phyloP scores from a whole-genome alignment of 768 basidiomycete genomes.

The Tulasnella sp. region DNA sequence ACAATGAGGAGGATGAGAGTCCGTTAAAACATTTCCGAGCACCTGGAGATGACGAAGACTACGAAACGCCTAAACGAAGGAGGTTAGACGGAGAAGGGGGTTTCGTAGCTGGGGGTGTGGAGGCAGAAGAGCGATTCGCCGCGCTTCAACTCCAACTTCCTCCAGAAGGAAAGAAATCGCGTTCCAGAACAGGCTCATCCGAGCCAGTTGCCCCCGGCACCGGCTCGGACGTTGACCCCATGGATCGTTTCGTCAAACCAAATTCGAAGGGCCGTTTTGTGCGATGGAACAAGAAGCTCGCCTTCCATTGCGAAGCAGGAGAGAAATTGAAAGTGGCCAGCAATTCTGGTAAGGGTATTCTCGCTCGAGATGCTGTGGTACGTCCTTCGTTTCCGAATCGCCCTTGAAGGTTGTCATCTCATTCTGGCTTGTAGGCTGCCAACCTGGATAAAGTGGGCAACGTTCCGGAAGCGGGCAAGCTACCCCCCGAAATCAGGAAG shows the following conservation, averaged over 20 bases:
- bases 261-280: conserved; percentile 24
- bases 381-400: background rate
- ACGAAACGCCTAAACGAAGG: conserved; percentile 55
- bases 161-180: background rate
- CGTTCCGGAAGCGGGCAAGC: conserved; percentile 15
- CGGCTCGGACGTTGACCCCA: background rate
- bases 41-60: conserved; percentile 79
- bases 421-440: background rate
- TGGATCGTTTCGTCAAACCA: conserved; percentile 19
- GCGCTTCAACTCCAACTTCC: background rate
- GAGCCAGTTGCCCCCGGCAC: background rate
- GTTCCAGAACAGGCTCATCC: background rate
- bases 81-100: conserved; percentile 10
- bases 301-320: conserved; percentile 17
- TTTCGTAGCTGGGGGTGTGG: background rate
- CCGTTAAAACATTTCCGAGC: conserved; percentile 51
- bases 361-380: conserved; percentile 13
- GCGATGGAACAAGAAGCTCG: conserved; percentile 18
- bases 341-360: background rate
- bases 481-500: conserved; percentile 16
- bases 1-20: conserved; percentile 16
- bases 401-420: background rate
- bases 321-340: background rate
- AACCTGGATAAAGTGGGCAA: conserved; percentile 20
- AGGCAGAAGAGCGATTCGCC: background rate